phyloP scores from a whole-genome alignment of 2,329 filamentous ascomycete species.

The Aspergillus melleus region DNA sequence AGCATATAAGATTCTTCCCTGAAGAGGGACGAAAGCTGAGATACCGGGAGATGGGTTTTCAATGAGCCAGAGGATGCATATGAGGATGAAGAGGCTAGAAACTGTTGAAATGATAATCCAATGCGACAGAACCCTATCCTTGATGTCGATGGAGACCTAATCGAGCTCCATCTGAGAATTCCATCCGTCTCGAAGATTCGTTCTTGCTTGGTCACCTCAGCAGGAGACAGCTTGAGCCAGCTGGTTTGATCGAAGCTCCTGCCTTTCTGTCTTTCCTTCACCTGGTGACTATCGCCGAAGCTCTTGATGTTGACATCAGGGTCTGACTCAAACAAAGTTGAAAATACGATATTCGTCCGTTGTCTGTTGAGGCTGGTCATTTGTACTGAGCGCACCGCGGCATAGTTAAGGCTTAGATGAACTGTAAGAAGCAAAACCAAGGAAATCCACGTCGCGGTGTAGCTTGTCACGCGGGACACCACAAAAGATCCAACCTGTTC shows the following conservation, averaged over 20 bases:
- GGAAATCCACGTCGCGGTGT: slow-evolving; percentile 69
- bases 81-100: slow-evolving; percentile 22
- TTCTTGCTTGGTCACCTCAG: slow-evolving; percentile 62
- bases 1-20: slow-evolving; percentile 60
- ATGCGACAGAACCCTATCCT: slow-evolving; percentile 56
- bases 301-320: slow-evolving; percentile 6
- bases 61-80: slow-evolving; percentile 16
- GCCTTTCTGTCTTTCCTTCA: background rate
- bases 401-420: slow-evolving; percentile 83
- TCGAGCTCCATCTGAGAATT: slow-evolving; percentile 58
- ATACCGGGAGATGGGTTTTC: slow-evolving; percentile 43
- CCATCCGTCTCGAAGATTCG: slow-evolving; percentile 63
- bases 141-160: background rate
- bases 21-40: slow-evolving; percentile 54
- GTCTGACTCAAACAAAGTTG: slow-evolving; percentile 50
- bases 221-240: slow-evolving; percentile 54
- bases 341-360: slow-evolving; percentile 75
- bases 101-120: slow-evolving; percentile 48
- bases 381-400: slow-evolving; percentile 78
- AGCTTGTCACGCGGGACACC: slow-evolving; percentile 71
- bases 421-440: slow-evolving; percentile 70
- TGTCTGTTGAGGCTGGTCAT: slow-evolving; percentile 86
- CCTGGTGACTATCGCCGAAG: background rate
- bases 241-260: slow-evolving; percentile 1
- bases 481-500: slow-evolving; percentile 70